phyloP scores from a whole-genome alignment of 2,329 filamentous ascomycete species.

The Penicillium glabrum region DNA sequence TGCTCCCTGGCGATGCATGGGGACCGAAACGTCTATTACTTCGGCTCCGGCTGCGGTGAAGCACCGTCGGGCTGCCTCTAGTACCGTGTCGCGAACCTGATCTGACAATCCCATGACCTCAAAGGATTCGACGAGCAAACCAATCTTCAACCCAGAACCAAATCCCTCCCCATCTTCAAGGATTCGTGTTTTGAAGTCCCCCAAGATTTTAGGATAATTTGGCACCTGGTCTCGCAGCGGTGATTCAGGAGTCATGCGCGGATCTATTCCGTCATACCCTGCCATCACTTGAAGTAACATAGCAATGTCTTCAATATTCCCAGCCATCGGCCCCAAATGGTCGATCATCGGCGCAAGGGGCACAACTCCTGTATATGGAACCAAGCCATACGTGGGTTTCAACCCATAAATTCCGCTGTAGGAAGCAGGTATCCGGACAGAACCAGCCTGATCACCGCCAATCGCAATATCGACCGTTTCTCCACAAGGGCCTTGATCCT shows the following conservation, averaged over 20 bases:
- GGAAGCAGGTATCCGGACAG: slow-evolving; percentile 40
- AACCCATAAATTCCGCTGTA: slow-evolving; percentile 46
- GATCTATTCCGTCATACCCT: slow-evolving; percentile 53
- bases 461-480: slow-evolving; percentile 36
- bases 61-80: slow-evolving; percentile 34
- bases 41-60: slow-evolving; percentile 45
- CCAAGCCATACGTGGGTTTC: slow-evolving; percentile 51
- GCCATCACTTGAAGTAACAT: slow-evolving; percentile 46
- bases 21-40: slow-evolving; percentile 48
- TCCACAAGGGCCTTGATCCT: slow-evolving; percentile 15
- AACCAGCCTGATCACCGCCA: slow-evolving; percentile 43
- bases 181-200: background rate
- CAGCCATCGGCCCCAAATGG: slow-evolving; percentile 49
- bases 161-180: slow-evolving; percentile 20
- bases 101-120: slow-evolving; percentile 38
- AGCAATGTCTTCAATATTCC: slow-evolving; percentile 45
- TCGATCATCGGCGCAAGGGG: slow-evolving; percentile 45
- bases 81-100: slow-evolving; percentile 40
- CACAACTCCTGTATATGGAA: slow-evolving; percentile 52
- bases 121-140: slow-evolving; percentile 49
- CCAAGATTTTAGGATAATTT: slow-evolving; percentile 32
- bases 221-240: slow-evolving; percentile 35
- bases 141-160: slow-evolving; percentile 45
- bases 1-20: slow-evolving; percentile 47
- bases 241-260: slow-evolving; percentile 40